Evolutionary conservation across 768 basidiomycete genomes (phyloP).

Genomic region (Boletus sp.): DNA sequence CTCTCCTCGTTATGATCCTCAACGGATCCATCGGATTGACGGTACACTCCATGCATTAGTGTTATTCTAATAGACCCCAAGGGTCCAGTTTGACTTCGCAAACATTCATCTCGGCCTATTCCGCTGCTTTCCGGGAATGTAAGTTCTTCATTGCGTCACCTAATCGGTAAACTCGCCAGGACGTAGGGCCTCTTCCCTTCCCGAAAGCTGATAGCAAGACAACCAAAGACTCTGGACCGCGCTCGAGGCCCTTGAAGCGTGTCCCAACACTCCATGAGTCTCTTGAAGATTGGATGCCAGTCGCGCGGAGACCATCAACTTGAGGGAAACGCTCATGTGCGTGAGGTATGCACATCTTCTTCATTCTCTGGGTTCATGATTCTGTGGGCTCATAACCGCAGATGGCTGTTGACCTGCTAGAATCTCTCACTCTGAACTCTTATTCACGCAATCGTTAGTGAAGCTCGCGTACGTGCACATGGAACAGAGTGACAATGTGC

Average conservation of each 20-base stretch:
- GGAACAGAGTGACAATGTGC: slow-evolving; percentile 83
- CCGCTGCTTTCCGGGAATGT: slow-evolving; percentile 94
- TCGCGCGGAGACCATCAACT: slow-evolving; percentile 85
- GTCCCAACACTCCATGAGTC: slow-evolving; percentile 80
- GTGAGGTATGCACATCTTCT: slow-evolving; percentile 23
- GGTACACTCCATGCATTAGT: too few relatives aligned
- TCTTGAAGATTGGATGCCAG: slow-evolving; percentile 73
- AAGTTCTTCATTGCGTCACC: slow-evolving; percentile 26
- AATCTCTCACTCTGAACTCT: slow-evolving; percentile 66
- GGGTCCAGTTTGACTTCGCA: slow-evolving; percentile 83
- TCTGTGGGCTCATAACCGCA: slow-evolving; percentile 76
- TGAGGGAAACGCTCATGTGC: slow-evolving; percentile 94
- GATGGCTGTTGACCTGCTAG: slow-evolving; percentile 76
- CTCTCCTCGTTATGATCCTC: too few relatives aligned
- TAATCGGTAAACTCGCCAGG: not conserved
- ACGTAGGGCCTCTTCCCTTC: slow-evolving; percentile 69
- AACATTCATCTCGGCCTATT: slow-evolving; percentile 93
- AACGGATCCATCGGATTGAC: too few relatives aligned
- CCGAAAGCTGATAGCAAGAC: slow-evolving; percentile 72
- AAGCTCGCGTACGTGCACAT: slow-evolving; percentile 97
- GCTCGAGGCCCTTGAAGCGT: slow-evolving; percentile 82
- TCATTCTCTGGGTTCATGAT: not conserved
- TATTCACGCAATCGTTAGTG: slow-evolving; percentile 84
- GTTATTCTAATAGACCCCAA: slow-evolving; percentile 43
- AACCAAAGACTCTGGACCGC: slow-evolving; percentile 82